Evolutionary conservation across 139 green algal genomes (phyloP), one percentile per base, ranked within the genome.

Genomic region (Nannochloris sp.): DNA sequence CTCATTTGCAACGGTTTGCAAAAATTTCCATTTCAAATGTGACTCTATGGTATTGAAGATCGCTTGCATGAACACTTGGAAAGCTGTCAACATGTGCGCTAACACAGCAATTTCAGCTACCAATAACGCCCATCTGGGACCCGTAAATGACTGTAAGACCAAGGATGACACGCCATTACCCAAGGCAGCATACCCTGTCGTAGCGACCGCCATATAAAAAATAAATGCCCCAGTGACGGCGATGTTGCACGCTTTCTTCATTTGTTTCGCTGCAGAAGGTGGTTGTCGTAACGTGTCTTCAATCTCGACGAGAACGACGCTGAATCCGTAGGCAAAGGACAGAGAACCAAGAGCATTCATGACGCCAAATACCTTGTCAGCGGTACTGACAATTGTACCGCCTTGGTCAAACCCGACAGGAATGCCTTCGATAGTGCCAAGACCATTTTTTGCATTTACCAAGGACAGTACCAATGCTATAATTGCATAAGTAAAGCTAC

Each of bases 261-360:
- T 81, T 42, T 54, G 72, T 8, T 60, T 15, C 27, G 29, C 31
- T 12, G 62, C 48, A 14, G 64, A 61, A 6, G 73, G 73, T 2
- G 73, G 73, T 54, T 81, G 70, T 34, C 61, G 55, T 23, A 81
- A 45, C 24, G 73, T 81, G 37, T 62, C 64, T 56, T 81, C 33
- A 12, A 73, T 25, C 29, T 55, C 58, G 36, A 61, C 2, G 23
- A 73, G 36, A 48, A 71, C 34, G 29, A 54, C 27, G 14, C n/a
- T 45, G 25, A 71, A 76, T 9, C n/a, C 48, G 47, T 46, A 76
- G 34, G 37, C 48, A 45, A 78, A 78, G 12, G 59, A 57, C 19
- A 78, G 64, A 30, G 24, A 53, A 36, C 71, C 71, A 0, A 78
- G 46, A 15, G 66, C 67, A 54, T 78, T 78, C 44, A 78, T 56